Evolutionary conservation across 805 yeast species (phyloP).

Genomic region (Candida awuae): DNA sequence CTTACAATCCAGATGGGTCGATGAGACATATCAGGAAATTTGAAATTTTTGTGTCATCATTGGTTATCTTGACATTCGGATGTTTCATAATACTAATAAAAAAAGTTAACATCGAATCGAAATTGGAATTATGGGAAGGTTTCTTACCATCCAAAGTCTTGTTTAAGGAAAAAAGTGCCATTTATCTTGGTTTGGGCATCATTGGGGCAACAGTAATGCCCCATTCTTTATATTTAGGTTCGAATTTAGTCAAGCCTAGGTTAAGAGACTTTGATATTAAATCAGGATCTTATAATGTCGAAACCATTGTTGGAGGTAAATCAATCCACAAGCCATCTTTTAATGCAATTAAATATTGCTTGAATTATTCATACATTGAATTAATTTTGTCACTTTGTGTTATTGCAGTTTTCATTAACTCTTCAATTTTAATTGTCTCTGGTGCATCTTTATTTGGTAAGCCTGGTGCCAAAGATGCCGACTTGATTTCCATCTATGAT

Average conservation of each 20-base stretch:
- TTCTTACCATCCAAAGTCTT: conserved; percentile 58
- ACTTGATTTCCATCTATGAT: conserved; percentile 66
- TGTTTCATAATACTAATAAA: conserved; percentile 69
- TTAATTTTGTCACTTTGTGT: conserved; percentile 62
- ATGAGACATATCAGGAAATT: conserved; percentile 68
- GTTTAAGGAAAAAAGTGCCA: conserved; percentile 52
- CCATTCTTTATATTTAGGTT: conserved; percentile 76
- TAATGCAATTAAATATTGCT: conserved; percentile 63
- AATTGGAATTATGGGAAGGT: conserved; percentile 50
- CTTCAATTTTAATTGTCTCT: conserved; percentile 73
- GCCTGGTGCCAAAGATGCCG: conserved; percentile 71
- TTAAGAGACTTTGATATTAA: conserved; percentile 63
- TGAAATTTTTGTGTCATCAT: conserved; percentile 62
- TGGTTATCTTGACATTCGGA: conserved; percentile 65
- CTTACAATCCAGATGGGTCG: conserved; percentile 71
- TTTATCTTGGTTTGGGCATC: conserved; percentile 73
- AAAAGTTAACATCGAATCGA: conserved; percentile 47
- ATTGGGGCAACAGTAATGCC: conserved; percentile 97
- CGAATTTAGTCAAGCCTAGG: conserved; percentile 82
- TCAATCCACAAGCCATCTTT: conserved; percentile 56
- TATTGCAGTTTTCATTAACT: conserved; percentile 79
- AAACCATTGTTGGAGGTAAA: conserved; percentile 13
- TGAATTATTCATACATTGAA: conserved; percentile 67
- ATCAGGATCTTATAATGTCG: conserved; percentile 13
- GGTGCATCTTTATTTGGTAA: conserved; percentile 70